phyloP scores from a whole-genome alignment of 176 grass and related monocot species.

The Zizania latifolia region DNA sequence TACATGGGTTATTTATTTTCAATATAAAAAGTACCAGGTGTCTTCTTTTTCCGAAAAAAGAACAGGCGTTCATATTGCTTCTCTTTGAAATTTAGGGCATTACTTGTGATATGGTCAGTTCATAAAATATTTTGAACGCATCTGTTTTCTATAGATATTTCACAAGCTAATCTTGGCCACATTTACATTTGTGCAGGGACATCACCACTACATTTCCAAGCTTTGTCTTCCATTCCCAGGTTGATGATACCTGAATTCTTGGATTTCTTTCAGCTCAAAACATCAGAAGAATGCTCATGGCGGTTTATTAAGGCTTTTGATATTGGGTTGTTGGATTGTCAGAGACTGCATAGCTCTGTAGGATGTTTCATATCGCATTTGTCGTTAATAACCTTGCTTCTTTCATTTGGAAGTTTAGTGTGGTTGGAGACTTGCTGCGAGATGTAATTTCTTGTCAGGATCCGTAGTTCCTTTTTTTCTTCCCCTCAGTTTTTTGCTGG shows the following conservation, averaged over 20 bases:
- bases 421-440: no score
- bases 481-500: not conserved
- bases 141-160: slow-evolving; percentile 24
- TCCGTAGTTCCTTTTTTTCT: not conserved
- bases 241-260: slow-evolving; percentile 36
- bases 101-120: not conserved
- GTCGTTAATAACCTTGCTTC: slow-evolving; percentile 34
- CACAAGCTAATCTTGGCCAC: not conserved
- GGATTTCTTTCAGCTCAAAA: not conserved
- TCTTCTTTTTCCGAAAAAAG: not conserved
- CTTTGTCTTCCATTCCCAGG: slow-evolving; percentile 44
- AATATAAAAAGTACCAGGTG: not conserved
- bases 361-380: slow-evolving; percentile 13
- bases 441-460: slow-evolving; percentile 2
- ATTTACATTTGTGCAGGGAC: slow-evolving; percentile 33
- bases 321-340: slow-evolving; percentile 21
- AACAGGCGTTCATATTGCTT: not conserved
- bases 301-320: slow-evolving; percentile 18
- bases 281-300: slow-evolving; percentile 22
- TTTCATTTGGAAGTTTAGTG: slow-evolving; percentile 15
- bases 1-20: not conserved
- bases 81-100: not conserved
- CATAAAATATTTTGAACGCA: not conserved
- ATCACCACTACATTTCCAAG: slow-evolving; percentile 50
- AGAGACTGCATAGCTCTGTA: not conserved